A percentile compares a stretch with the other conserved stretches of the same genome.
These are phyloP conservation scores for Fennellomyces sp. DNA, from an alignment of 371 early-diverging fungal genomes.

Conservation along the genomic window DNA sequence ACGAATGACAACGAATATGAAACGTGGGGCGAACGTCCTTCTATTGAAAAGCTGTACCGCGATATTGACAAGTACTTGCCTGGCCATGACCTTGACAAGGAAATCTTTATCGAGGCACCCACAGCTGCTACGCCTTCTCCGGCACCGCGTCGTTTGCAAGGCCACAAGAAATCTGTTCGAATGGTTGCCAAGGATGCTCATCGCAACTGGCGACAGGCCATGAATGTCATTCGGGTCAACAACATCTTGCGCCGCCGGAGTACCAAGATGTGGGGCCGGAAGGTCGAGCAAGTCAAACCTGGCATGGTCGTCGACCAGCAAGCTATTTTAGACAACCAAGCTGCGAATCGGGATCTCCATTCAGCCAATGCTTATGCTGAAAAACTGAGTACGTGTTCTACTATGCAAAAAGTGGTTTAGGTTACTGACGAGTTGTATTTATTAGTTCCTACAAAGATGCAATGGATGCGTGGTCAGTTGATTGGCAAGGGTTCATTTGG, in stretches of 20 bases:
- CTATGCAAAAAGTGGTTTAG: too few relatives aligned
- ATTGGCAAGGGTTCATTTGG: slow-evolving; percentile 99
- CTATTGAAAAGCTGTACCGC: slow-evolving; percentile 71
- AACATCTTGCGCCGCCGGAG: slow-evolving; percentile 52
- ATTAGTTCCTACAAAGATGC: slow-evolving; percentile 41
- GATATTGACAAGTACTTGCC: slow-evolving; percentile 81
- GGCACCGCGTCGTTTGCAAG: slow-evolving; percentile 31
- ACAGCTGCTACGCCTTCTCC: slow-evolving; percentile 16
- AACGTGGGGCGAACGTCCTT: slow-evolving; percentile 72
- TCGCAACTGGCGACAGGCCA: slow-evolving; percentile 42
- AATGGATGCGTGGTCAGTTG: slow-evolving; percentile 87
- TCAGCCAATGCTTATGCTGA: slow-evolving; percentile 16
- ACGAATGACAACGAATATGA: slow-evolving; percentile 36
- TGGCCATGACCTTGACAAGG: slow-evolving; percentile 79
- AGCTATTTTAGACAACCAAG: slow-evolving; percentile 1
- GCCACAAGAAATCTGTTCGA: slow-evolving; percentile 65
- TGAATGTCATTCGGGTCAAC: slow-evolving; percentile 38
- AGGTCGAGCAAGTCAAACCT: slow-evolving; percentile 61
- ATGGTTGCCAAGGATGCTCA: slow-evolving; percentile 59
- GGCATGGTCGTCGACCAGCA: slow-evolving; percentile 32
- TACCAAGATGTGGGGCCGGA: slow-evolving; percentile 70
- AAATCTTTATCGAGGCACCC: slow-evolving; percentile 63
- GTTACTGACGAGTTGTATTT: too few relatives aligned
- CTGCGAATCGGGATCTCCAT: slow-evolving; percentile 3
- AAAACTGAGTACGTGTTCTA: slow-evolving; percentile 30